These are phyloP conservation scores for Diaporthe citrichinensis DNA, from an alignment of 2,329 filamentous ascomycete genomes.

Conservation along the genomic window DNA sequence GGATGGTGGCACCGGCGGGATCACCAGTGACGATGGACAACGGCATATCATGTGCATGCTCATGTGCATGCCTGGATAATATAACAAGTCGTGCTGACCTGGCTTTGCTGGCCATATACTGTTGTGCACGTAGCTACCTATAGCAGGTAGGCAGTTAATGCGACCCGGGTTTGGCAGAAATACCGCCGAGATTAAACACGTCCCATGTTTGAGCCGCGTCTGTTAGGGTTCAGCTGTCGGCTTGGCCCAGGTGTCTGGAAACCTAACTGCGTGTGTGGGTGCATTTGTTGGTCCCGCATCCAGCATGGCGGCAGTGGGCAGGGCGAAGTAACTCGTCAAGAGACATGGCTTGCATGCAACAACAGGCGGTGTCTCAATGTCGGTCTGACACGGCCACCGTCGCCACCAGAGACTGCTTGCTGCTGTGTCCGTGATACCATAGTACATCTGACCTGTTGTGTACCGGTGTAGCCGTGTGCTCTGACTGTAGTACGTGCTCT, in stretches of 20 bases:
- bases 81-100: not conserved
- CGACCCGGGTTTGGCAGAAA: constrained; percentile 11
- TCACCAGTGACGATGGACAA: not conserved
- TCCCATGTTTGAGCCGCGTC: constrained; percentile 28
- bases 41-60: constrained; percentile 5
- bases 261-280: not conserved
- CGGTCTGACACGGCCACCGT: constrained; percentile 25
- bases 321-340: not conserved
- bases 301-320: not conserved
- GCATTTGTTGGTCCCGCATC: not conserved
- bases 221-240: constrained; percentile 26
- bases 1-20: not conserved
- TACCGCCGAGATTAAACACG: constrained; percentile 28
- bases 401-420: constrained; percentile 3
- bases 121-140: not conserved
- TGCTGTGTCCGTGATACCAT: constrained; percentile 22
- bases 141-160: not conserved
- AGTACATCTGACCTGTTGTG: not conserved
- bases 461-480: not conserved
- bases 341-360: constrained; percentile 28
- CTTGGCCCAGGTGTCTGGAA: constrained; percentile 26
- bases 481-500: not conserved
- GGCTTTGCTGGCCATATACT: not conserved
- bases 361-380: constrained; percentile 15
- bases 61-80: not conserved